Evolutionary conservation across 2,329 filamentous ascomycete genomes (phyloP), one percentile per base, ranked within the genome.

Genomic region (Hypomyces rosellus): DNA sequence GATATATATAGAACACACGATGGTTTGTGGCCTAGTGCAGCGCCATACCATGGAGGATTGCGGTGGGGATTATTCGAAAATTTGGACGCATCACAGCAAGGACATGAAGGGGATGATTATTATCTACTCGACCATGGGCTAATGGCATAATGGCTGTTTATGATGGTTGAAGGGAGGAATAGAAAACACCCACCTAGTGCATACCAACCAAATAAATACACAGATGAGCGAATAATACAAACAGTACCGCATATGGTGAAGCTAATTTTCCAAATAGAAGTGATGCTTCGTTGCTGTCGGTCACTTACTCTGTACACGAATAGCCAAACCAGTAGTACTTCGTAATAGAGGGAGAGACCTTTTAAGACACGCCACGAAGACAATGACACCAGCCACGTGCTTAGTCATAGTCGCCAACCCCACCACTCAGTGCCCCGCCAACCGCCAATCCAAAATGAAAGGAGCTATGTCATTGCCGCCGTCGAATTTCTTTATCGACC

Each of bases 351-450:
- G 3, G 20, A 20, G 20, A 20, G 20, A 20, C 20, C 20, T 3
- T 20, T 20, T 20, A 20, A 20, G 20, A 20, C 18, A 20, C 48
- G 37, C 36, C 48, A 37, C 48, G 25, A 30, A 7, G 25, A 25
- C 13, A 5, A 38, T 38, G 12, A n/a, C 16, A 38, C 14, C 14
- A 16, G 16, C 36, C 14, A 38, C 36, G 3, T n/a, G 36, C 13
- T 38, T 38, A 38, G 36, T 38, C 20, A 39, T 51, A 12, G 22
- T 13, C 30, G 37, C 36, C 3, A 13, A 22, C 39, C 39, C 18
- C 18, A 16, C 14, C 45, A 20, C 18, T 39, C 45, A 44, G 47
- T 51, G 49, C 49, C 49, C 49, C 49, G 49, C 49, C 49, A 51
- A 51, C 49, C 42, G 36, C 11, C 20, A 8, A 22, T 6, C 39